Evolutionary conservation across 169 alveolate species (phyloP).

Genomic region (Babesia divergens): DNA sequence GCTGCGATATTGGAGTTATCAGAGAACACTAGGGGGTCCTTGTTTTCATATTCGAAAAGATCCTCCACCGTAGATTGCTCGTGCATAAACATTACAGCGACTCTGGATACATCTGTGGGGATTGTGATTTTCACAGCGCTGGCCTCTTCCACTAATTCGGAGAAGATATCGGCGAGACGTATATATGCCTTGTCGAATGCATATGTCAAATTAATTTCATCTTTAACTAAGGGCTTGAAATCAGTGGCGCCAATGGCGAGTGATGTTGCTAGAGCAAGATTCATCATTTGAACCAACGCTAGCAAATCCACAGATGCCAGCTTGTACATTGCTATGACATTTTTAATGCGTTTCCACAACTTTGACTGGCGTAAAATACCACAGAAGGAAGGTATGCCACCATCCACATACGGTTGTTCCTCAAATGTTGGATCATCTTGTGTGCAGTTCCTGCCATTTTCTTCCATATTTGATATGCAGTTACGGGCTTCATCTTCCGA

Average conservation of each 20-base stretch:
- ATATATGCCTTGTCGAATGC: conserved; percentile 51
- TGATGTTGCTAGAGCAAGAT: conserved; percentile 29
- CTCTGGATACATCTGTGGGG: conserved; percentile 45
- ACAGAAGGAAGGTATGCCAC: neutral
- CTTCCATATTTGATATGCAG: neutral
- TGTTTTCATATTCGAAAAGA: conserved; percentile 33
- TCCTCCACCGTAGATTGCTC: conserved; percentile 25
- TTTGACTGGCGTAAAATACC: conserved; percentile 22
- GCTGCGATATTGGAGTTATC: conserved; percentile 43
- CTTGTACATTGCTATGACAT: conserved; percentile 15
- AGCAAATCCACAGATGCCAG: conserved; percentile 19
- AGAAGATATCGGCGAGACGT: conserved; percentile 26
- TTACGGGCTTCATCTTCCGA: neutral
- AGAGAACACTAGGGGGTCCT: conserved; percentile 39
- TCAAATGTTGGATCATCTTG: neutral
- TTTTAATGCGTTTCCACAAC: conserved; percentile 42
- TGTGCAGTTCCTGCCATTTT: neutral
- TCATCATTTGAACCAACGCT: conserved; percentile 47
- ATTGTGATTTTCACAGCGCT: conserved; percentile 21
- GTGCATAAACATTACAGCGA: conserved; percentile 45
- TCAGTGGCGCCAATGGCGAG: conserved; percentile 19
- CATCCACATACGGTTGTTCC: neutral
- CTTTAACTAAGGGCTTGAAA: conserved; percentile 34
- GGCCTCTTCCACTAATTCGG: conserved; percentile 13
- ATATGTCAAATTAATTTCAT: neutral